Evolutionary conservation across 2,329 filamentous ascomycete genomes (phyloP).

Genomic region (Hypoxylon sp.): DNA sequence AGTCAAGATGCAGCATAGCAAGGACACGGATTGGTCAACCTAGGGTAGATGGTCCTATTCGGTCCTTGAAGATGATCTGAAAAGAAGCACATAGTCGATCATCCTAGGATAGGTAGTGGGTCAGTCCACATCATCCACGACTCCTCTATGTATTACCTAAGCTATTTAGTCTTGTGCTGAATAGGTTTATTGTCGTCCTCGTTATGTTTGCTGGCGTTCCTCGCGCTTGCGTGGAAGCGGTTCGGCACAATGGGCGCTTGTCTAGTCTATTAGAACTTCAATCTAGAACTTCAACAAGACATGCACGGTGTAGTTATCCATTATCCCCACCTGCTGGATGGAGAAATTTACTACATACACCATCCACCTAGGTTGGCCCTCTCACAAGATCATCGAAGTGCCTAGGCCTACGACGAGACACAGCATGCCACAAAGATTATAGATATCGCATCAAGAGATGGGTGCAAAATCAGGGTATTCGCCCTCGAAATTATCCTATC

Average conservation of each 20-base stretch:
- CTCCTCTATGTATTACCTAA: neutral
- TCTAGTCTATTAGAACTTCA: neutral
- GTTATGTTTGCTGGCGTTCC: neutral
- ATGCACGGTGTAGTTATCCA: neutral
- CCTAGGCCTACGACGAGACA: neutral
- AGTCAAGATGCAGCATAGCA: neutral
- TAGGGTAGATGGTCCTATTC: constrained; percentile 3
- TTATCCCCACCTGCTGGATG: neutral
- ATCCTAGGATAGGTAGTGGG: neutral
- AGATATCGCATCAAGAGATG: neutral
- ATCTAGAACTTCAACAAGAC: neutral
- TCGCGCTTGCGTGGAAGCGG: neutral
- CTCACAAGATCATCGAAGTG: neutral
- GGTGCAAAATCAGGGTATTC: neutral
- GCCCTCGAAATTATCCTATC: constrained; percentile 4
- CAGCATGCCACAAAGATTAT: neutral
- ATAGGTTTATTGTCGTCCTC: neutral
- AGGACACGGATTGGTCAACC: neutral
- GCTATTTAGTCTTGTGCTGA: neutral
- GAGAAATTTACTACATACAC: neutral
- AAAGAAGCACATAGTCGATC: neutral
- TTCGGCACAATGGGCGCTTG: constrained; percentile 1
- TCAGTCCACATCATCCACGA: neutral
- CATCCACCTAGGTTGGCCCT: neutral
- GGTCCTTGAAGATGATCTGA: constrained; percentile 1